These are phyloP conservation scores for Citrullus colocynthis DNA, from an alignment of 306 rosid species.

Conservation along the genomic window DNA sequence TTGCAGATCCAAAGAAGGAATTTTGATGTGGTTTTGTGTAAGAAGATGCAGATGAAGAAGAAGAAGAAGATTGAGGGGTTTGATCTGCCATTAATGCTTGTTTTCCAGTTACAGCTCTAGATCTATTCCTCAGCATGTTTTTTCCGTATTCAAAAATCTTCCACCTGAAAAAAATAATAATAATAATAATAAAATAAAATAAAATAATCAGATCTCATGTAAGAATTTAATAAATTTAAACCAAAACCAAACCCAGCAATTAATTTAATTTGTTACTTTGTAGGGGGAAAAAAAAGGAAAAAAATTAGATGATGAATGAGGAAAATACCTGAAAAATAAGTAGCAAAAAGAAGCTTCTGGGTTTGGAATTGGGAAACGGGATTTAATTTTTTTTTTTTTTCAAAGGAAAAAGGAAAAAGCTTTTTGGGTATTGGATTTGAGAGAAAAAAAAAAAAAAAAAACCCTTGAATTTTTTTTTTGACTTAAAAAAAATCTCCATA, in stretches of 20 bases:
- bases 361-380: neutral
- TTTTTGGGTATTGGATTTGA: neutral
- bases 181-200: neutral
- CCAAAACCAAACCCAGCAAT: neutral
- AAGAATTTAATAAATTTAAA: neutral
- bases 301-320: too few species aligned
- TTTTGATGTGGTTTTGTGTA: constrained; percentile 18
- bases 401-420: neutral
- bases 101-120: constrained; percentile 64
- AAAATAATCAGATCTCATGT: neutral
- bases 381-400: neutral
- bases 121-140: constrained; percentile 65
- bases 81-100: constrained; percentile 75
- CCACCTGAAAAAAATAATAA: neutral
- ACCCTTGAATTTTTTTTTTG: too few species aligned
- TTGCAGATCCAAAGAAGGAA: constrained; percentile 50
- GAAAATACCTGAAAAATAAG: neutral
- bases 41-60: constrained; percentile 21
- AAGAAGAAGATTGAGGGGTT: constrained; percentile 30
- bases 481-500: too few species aligned
- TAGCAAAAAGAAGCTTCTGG: constrained; percentile 5
- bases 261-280: too few species aligned
- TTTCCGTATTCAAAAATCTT: neutral
- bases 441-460: too few species aligned
- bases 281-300: too few species aligned